Conservation (phyloP, 2,329 filamentous ascomycete species). For the Verticillium zaregamsianum region DNA sequence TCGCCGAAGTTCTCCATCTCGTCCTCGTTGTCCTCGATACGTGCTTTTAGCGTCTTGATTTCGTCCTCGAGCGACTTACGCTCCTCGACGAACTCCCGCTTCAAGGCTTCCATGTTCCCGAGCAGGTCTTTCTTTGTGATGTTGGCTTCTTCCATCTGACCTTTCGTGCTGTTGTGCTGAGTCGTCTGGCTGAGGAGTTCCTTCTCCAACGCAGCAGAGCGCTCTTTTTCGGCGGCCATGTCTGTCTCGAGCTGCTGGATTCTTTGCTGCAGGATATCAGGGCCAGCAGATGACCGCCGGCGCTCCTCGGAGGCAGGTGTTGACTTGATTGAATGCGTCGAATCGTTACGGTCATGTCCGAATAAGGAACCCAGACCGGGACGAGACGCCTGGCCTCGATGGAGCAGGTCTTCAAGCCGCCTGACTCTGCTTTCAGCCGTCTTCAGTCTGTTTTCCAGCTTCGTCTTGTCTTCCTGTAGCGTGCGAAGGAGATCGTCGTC, state of each 20-base stretch:
- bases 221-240: constrained; percentile 68
- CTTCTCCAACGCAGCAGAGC: constrained; percentile 61
- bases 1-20: constrained; percentile 83
- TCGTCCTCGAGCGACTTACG: constrained; percentile 79
- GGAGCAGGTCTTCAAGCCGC: constrained; percentile 85
- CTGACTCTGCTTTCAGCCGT: constrained; percentile 87
- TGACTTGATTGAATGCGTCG: constrained; percentile 43
- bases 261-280: constrained; percentile 41
- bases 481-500: constrained; percentile 75
- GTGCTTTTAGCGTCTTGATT: constrained; percentile 69
- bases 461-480: constrained; percentile 79
- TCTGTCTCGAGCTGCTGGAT: constrained; percentile 68
- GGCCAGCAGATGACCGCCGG: constrained; percentile 40
- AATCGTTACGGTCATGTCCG: constrained; percentile 45
- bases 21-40: constrained; percentile 85
- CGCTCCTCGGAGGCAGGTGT: constrained; percentile 34
- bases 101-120: constrained; percentile 88
- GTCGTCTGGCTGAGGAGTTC: constrained; percentile 58
- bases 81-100: constrained; percentile 83
- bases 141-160: constrained; percentile 76
- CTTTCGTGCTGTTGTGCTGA: constrained; percentile 58
- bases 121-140: constrained; percentile 92
- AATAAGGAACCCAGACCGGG: constrained; percentile 53
- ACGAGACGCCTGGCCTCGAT: constrained; percentile 61
- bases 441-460: constrained; percentile 68